Conservation (phyloP, 139 green algal genomes). For the Deuterostichococcus epilithicus region DNA sequence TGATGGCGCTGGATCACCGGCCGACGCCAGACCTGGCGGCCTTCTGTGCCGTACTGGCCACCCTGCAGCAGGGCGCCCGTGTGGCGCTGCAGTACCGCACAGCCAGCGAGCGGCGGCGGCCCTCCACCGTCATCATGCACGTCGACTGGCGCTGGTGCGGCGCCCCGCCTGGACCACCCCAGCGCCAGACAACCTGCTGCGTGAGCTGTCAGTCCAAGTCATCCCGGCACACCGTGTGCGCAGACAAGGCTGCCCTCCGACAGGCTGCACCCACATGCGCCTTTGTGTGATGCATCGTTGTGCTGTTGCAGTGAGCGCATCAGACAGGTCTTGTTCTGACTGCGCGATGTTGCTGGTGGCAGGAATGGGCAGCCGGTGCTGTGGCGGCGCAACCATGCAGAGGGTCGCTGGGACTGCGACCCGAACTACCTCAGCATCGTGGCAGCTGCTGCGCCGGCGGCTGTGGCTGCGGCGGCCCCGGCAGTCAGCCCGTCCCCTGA, state of each 20-base stretch:
- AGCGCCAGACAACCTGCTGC: too few relatives aligned
- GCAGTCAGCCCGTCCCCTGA: conserved; percentile 2
- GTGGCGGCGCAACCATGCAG: conserved; percentile 66
- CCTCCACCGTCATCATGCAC: conserved; percentile 34
- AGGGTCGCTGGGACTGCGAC: conserved; percentile 39
- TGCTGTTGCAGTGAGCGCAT: too few relatives aligned
- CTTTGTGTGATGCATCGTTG: too few relatives aligned
- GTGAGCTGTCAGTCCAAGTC: too few relatives aligned
- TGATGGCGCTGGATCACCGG: conserved; percentile 57
- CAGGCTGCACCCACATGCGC: too few relatives aligned
- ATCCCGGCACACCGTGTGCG: too few relatives aligned
- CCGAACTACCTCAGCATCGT: background rate
- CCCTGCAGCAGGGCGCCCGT: conserved; percentile 50
- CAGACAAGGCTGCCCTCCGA: too few relatives aligned
- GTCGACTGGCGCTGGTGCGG: conserved; percentile 68
- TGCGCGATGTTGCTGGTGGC: background rate
- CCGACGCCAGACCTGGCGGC: conserved; percentile 63
- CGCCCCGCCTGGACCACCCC: too few relatives aligned
- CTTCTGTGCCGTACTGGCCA: conserved; percentile 30
- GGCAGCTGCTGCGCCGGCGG: background rate
- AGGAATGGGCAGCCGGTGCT: conserved; percentile 35
- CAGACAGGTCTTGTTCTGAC: too few relatives aligned
- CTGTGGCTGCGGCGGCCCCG: background rate
- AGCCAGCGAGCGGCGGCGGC: conserved; percentile 59
- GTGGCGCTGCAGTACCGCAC: conserved; percentile 75